Base-by-base conservation (phyloP, 345 rosid genomes). In the Gossypium bickii region DNA sequence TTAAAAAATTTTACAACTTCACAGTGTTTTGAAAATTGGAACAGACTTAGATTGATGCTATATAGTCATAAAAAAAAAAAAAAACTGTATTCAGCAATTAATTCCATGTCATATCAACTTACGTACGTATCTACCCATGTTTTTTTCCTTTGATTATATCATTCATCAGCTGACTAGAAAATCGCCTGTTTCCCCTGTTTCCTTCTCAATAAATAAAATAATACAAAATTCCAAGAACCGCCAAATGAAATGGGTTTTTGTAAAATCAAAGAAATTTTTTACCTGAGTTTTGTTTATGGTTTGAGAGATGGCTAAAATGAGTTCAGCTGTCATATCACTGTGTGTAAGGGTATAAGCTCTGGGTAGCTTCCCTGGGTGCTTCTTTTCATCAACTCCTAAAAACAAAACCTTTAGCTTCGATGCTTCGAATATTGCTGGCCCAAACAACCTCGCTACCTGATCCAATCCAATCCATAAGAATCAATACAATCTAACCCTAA, bases 261-360 rank as follows among this genome's bases (percentile, higher is more conserved):
- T 24, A 44, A 9, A 24, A 44, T 61, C 0, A 75, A 38, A 41
- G 22, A 3, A 48, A 12, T 2, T 47, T 2, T 22, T 67, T 83
- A 92, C 98, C 93, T 94, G 98, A 76, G 96, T 88, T 44, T 93
- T 95, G 73, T 92, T 89, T 38, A 95, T 95, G 22, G 98, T 86
- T n/a, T 94, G 97, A 9, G 98, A 92, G 67, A 94, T 80, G 61
- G 97, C 98, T 68, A 94, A 77, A 74, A 97, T 95, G 64, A 95
- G 81, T 85, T 85, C 90, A 63, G 99, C 83, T 16, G 98, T 91
- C 27, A 95, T 67, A 73, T 95, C 99, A 83, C 97, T 92, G 18
- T 95, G 99, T 7, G 99, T 95, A 2, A 95, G 94, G 12, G 99
- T 95, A 61, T 93, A 95, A 75, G 99, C 87, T 77, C 99, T 92